Evolutionary conservation across 257 asterid species (phyloP).

Genomic region (Solanum etuberosum): DNA sequence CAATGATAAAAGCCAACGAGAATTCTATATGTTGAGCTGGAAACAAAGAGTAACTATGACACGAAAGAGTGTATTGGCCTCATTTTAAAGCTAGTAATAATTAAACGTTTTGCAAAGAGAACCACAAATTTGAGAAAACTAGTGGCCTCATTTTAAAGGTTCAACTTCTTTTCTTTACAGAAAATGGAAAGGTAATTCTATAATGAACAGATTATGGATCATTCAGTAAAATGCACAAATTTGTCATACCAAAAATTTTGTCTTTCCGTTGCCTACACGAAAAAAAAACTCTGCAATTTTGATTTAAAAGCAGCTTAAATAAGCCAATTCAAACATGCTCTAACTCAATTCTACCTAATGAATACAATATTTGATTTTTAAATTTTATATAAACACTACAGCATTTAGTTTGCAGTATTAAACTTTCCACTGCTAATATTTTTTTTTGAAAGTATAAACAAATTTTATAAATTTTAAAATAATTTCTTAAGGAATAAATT

Average conservation of each 20-base stretch:
- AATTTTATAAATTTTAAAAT: too few species aligned
- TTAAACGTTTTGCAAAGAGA: neutral
- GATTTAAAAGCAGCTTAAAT: neutral
- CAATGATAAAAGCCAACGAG: neutral
- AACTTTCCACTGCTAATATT: neutral
- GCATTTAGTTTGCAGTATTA: neutral
- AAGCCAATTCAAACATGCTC: neutral
- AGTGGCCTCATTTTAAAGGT: neutral
- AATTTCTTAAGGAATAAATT: neutral
- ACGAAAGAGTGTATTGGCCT: too few species aligned
- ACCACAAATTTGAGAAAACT: neutral
- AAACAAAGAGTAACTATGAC: neutral
- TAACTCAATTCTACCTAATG: neutral
- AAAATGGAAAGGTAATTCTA: neutral
- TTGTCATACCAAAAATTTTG: neutral
- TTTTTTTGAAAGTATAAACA: neutral
- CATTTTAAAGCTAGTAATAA: too few species aligned
- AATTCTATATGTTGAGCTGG: neutral
- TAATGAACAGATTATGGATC: neutral
- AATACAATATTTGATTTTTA: neutral
- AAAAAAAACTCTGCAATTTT: too few species aligned
- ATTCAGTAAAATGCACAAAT: neutral
- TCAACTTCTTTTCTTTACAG: neutral
- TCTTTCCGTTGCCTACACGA: neutral
- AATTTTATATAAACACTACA: neutral